Conservation (phyloP, 352 stramenopile species). For the Phytophthora sp. region DNA sequence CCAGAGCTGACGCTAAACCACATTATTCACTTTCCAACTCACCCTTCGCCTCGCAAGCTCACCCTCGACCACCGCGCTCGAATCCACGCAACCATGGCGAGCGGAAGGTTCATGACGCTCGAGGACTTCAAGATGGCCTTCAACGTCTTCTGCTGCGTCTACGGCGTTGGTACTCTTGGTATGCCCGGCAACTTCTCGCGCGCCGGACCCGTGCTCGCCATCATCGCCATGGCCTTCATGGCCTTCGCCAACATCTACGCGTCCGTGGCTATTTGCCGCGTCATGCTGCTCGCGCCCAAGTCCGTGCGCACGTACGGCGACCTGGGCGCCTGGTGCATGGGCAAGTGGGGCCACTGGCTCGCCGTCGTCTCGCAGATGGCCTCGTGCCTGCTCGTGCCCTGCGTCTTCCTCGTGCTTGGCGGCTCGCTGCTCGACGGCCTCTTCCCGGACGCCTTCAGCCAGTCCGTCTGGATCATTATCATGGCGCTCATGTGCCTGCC, state of each 20-base stretch:
- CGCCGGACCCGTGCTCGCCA: constrained; percentile 26
- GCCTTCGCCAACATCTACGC: constrained; percentile 64
- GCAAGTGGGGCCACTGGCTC: constrained; percentile 49
- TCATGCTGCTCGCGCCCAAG: constrained; percentile 54
- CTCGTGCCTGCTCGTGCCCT: no score
- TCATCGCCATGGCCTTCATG: constrained; percentile 60
- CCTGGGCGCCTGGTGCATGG: constrained; percentile 54
- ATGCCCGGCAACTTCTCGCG: no score
- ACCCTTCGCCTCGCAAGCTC: not conserved
- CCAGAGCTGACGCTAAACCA: no score
- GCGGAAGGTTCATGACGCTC: constrained; percentile 10
- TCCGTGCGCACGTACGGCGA: constrained; percentile 58
- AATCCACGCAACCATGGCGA: constrained; percentile 5
- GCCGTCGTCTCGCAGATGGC: constrained; percentile 51
- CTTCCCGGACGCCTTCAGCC: constrained; percentile 27
- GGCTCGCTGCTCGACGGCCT: constrained; percentile 17
- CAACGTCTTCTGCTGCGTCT: no score
- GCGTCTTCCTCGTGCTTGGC: constrained; percentile 21
- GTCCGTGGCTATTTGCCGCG: constrained; percentile 47
- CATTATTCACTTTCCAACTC: constrained; percentile 15
- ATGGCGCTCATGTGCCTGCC: constrained; percentile 54
- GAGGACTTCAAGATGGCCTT: constrained; percentile 27
- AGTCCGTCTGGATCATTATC: constrained; percentile 57
- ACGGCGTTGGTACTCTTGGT: no score
- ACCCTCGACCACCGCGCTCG: not conserved